Percentiles rank a stretch among this genome's conserved stretches.
These are phyloP conservation scores for Pestalotiopsis sp. DNA, from an alignment of 2,329 filamentous ascomycete species.

Conservation along the genomic window DNA sequence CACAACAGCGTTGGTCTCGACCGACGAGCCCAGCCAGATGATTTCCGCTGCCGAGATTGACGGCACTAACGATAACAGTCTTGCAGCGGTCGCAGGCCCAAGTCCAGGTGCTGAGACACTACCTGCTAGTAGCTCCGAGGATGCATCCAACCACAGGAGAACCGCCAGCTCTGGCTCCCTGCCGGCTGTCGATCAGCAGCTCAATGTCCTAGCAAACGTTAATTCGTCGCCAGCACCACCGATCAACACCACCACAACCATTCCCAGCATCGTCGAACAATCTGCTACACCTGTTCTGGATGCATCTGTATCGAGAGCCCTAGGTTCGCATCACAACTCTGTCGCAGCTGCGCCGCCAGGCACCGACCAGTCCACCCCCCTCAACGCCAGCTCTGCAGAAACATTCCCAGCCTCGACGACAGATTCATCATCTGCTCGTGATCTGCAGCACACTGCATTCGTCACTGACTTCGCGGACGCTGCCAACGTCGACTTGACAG, in stretches of 20 bases:
- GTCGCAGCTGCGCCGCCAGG: background rate
- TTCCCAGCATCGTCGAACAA: conserved; percentile 36
- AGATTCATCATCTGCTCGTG: background rate
- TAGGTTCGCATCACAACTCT: background rate
- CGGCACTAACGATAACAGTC: background rate
- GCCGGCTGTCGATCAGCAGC: conserved; percentile 37
- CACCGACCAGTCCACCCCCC: background rate
- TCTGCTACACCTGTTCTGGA: conserved; percentile 15
- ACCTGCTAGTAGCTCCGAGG: background rate
- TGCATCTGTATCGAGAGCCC: background rate
- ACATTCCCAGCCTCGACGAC: background rate
- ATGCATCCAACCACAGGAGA: conserved; percentile 6
- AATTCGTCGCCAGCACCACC: conserved; percentile 12
- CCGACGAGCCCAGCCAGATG: background rate
- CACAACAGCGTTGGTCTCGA: background rate
- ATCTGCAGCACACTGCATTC: conserved; percentile 5
- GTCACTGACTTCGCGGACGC: conserved; percentile 15
- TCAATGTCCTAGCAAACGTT: conserved; percentile 20
- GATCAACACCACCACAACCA: conserved; percentile 21
- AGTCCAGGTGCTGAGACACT: background rate
- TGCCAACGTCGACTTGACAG: conserved; percentile 16
- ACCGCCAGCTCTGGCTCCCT: conserved; percentile 14
- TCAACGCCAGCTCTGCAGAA: background rate
- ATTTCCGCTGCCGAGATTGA: background rate
- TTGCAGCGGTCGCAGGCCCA: conserved; percentile 4